Conservation (phyloP, 2,329 filamentous ascomycete genomes). For the Periglandula ipomoeae region DNA sequence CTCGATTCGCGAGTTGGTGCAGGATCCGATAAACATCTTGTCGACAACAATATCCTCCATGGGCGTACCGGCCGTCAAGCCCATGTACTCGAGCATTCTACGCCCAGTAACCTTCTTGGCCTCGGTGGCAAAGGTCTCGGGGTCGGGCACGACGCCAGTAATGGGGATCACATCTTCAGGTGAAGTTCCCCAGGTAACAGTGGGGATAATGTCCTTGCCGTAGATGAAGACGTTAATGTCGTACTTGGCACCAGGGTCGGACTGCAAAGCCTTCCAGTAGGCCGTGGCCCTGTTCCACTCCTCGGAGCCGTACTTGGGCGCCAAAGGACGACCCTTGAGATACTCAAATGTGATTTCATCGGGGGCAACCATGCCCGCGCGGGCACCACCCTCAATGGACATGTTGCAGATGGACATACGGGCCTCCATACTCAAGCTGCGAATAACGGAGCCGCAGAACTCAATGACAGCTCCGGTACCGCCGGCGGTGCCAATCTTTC, state of each 20-base stretch:
- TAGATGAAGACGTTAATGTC: slow-evolving; percentile 86
- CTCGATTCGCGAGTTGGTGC: slow-evolving; percentile 95
- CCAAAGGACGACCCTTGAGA: slow-evolving; percentile 81
- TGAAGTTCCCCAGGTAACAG: slow-evolving; percentile 93
- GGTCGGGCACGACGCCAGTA: slow-evolving; percentile 80
- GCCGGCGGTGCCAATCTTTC: slow-evolving; percentile 87
- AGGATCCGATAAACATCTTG: slow-evolving; percentile 97
- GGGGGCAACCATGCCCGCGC: slow-evolving; percentile 94
- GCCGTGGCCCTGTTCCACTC: slow-evolving; percentile 83
- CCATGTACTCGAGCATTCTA: slow-evolving; percentile 93
- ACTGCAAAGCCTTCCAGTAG: slow-evolving; percentile 82
- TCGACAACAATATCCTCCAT: slow-evolving; percentile 91
- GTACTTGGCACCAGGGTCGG: slow-evolving; percentile 81
- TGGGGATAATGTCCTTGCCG: slow-evolving; percentile 85
- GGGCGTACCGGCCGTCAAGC: slow-evolving; percentile 70
- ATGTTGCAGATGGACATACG: slow-evolving; percentile 99
- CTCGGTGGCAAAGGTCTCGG: slow-evolving; percentile 74
- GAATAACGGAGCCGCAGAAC: slow-evolving; percentile 92
- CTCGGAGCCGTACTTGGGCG: slow-evolving; percentile 71
- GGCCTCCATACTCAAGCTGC: slow-evolving; percentile 84
- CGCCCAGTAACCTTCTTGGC: slow-evolving; percentile 71
- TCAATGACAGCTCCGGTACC: slow-evolving; percentile 93
- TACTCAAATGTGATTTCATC: slow-evolving; percentile 94
- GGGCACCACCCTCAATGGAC: slow-evolving; percentile 92
- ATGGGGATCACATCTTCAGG: slow-evolving; percentile 96